phyloP scores from a whole-genome alignment of 1,284 basidiomycete genomes.

The Anthracocystis walkeri region DNA sequence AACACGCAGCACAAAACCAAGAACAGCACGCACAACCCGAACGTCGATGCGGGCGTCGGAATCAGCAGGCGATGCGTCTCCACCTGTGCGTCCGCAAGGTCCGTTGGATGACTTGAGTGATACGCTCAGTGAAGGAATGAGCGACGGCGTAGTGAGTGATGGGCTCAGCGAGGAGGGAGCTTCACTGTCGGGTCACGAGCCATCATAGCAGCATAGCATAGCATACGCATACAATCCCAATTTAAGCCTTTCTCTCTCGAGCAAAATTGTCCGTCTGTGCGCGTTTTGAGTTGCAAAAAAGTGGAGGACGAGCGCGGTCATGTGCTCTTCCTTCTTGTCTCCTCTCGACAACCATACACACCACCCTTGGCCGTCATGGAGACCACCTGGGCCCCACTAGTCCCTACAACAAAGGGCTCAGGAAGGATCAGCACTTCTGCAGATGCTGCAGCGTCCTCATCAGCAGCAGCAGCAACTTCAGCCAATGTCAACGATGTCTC shows the following conservation, averaged over 20 bases:
- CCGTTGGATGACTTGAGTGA: slow-evolving; percentile 24
- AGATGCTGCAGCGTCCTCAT: slow-evolving; percentile 2
- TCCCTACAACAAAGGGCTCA: slow-evolving; percentile 34
- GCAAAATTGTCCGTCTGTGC: slow-evolving; percentile 1
- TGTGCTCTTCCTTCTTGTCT: not conserved
- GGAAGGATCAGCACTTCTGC: slow-evolving; percentile 17
- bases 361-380: slow-evolving; percentile 27
- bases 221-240: not conserved
- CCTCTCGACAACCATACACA: not conserved
- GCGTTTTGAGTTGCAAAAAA: slow-evolving; percentile 7
- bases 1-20: slow-evolving; percentile 13
- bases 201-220: slow-evolving; percentile 14
- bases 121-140: slow-evolving; percentile 23
- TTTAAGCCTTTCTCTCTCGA: not conserved
- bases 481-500: slow-evolving; percentile 29
- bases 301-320: not conserved
- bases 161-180: slow-evolving; percentile 19
- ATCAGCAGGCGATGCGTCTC: not conserved
- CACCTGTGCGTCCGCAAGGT: not conserved
- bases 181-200: slow-evolving; percentile 35
- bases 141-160: slow-evolving; percentile 29
- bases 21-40: slow-evolving; percentile 10
- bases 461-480: slow-evolving; percentile 6
- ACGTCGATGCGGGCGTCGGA: slow-evolving; percentile 2
- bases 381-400: slow-evolving; percentile 47